These are phyloP conservation scores for Ascoidea asiatica DNA, from an alignment of 805 yeast genomes.

Conservation along the genomic window DNA sequence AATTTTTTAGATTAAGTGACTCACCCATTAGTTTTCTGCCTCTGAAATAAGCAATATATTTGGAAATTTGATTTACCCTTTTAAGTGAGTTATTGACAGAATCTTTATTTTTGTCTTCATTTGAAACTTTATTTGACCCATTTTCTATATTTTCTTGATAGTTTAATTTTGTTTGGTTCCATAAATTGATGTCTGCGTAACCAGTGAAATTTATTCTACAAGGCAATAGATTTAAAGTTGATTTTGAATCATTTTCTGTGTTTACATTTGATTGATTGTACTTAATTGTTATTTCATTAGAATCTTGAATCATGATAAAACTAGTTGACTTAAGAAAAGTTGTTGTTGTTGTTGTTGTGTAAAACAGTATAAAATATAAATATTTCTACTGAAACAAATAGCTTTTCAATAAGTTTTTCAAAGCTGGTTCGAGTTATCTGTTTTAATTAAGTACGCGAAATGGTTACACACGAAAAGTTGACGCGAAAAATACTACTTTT, in stretches of 20 bases:
- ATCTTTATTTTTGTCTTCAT: slow-evolving; percentile 1
- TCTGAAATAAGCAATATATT: slow-evolving; percentile 4
- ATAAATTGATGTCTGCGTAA: slow-evolving; percentile 1
- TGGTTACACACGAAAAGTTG: no score
- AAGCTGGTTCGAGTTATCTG: no score
- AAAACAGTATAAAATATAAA: no score
- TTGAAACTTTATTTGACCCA: slow-evolving; percentile 19
- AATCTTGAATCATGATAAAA: background rate
- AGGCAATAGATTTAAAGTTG: slow-evolving; percentile 2
- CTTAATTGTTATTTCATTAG: no score
- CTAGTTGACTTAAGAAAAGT: background rate
- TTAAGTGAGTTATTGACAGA: slow-evolving; percentile 9
- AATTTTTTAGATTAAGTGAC: slow-evolving; percentile 1
- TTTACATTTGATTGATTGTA: no score
- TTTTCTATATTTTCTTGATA: slow-evolving; percentile 15
- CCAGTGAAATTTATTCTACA: slow-evolving; percentile 2
- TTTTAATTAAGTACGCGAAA: no score
- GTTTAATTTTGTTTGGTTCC: slow-evolving; percentile 14
- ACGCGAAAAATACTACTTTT: no score
- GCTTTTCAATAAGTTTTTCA: no score
- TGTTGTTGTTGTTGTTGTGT: no score
- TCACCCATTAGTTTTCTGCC: slow-evolving; percentile 10
- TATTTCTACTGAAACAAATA: no score
- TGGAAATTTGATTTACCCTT: slow-evolving; percentile 5
- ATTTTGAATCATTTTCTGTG: background rate